These are phyloP conservation scores for Candida succiphila DNA, from an alignment of 805 yeast species.

Conservation along the genomic window DNA sequence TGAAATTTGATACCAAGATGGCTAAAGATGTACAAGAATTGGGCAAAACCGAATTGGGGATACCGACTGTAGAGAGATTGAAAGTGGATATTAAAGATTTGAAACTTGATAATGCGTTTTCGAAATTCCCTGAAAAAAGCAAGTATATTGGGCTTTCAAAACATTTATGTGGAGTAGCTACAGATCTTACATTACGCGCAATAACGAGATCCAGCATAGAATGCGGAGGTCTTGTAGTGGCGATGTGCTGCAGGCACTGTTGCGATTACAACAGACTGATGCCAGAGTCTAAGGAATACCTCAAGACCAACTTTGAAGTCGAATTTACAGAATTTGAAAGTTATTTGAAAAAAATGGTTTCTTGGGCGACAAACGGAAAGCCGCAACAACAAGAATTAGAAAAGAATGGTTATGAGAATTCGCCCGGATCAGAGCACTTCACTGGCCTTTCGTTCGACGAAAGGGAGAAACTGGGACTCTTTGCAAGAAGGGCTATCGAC, in stretches of 20 bases:
- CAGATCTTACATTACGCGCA: conserved; percentile 73
- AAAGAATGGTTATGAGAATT: conserved; percentile 27
- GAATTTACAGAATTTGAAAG: conserved; percentile 19
- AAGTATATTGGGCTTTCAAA: conserved; percentile 60
- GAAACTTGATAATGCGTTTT: conserved; percentile 35
- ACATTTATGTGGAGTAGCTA: conserved; percentile 91
- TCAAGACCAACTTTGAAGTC: conserved; percentile 22
- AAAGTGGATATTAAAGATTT: conserved; percentile 79
- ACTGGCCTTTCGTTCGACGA: conserved; percentile 35
- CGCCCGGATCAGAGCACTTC: conserved; percentile 31
- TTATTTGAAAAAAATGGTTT: conserved; percentile 50
- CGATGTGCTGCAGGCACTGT: conserved; percentile 89
- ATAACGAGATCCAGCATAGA: conserved; percentile 23
- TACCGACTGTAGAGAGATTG: conserved; percentile 28
- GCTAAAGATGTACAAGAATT: conserved; percentile 35
- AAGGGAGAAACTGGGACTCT: conserved; percentile 52
- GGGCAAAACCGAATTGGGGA: neutral
- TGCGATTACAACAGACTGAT: conserved; percentile 55
- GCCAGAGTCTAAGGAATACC: conserved; percentile 31
- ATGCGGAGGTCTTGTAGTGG: conserved; percentile 57
- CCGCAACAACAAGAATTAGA: too few species aligned
- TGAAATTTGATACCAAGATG: conserved; percentile 72
- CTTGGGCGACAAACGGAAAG: conserved; percentile 93
- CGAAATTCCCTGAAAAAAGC: conserved; percentile 8
- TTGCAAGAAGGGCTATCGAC: conserved; percentile 67